Base-by-base conservation (phyloP, 306 rosid species). In the Vigna radiata region DNA sequence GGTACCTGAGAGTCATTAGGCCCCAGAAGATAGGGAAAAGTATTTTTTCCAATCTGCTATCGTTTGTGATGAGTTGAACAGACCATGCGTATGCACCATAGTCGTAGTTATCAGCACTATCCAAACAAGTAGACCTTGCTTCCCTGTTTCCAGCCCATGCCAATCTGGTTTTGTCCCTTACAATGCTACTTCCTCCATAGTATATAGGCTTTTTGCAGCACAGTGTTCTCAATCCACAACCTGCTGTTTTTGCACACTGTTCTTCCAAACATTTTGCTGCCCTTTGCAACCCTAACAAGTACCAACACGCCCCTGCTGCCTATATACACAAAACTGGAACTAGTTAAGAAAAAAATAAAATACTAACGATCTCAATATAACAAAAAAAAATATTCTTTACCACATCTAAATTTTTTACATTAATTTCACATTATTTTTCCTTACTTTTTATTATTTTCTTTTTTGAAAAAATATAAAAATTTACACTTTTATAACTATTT, bases 281-380 rank as follows among this genome's bases (percentile, higher is more conserved):
- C 79, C 98, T 89, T 73, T 95, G 98, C 19, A 95, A 71, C 41
- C 98, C 98, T 18, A 95, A 72, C 77, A 95, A 82, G 80, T 95
- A 95, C 98, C 98, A 95, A 70, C 98, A 95, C n/a, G 97, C 97
- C 59, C 98, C 98, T 76, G 97, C 97, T 43, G 97, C 98, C 98
- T 94, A 81, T 94, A 81, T 29, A 17, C 18, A 70, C 33, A 37
- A 10, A 41, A 39, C 1, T 8, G 0, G 6, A 21, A 6, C 11
- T 56, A 56, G 62, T 11, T 56, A 21, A 11, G 15, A 29, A 25
- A 25, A 25, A 25, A 25, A n/a, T n/a, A n/a, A 25, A 25, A 25
- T 25, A 25, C 27, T 3, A 25, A 0, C 3, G 2, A 23, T 23
- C 3, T 25, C 0, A 25, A 25, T 2, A 25, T 0, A 25, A 3